Base-by-base conservation (phyloP, 352 stramenopile genomes). In the Phytophthora citrophthora region DNA sequence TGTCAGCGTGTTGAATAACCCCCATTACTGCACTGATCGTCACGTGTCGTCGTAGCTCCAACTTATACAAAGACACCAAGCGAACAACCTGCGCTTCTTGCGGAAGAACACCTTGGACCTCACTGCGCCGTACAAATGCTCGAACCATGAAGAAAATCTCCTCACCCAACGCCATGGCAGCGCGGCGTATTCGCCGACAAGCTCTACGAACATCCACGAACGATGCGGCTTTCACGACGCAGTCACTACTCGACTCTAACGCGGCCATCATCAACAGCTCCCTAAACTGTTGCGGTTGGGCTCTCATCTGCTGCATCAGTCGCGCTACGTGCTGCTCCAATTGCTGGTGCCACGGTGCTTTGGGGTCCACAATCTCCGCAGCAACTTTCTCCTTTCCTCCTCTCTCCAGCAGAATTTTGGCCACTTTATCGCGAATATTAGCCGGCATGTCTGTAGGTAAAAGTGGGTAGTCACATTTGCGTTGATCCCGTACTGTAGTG, bases 21-120 rank as follows among this genome's bases (percentile, higher is more conserved):
- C 85, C 68, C 3, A 82, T 54, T 9, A 91, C 60, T 7, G 63
- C 54, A 12, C 79, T 72, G n/a, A 80, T 68, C 3, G 79, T 91
- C 8, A 91, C 68, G 20, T 91, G 77, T 0, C 80, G 64, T 2
- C 79, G 69, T 34, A 91, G 52, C 38, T 91, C 79, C 15, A 88
- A 40, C 23, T 86, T 88, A 58, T 86, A 91, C 51, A 89, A 49
- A 2, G 82, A 89, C 8, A 74, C 64, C 4, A 91, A 71, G 0
- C 82, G 77, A 23, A 89, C 64, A 3, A 63, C 39, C 38, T 89
- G 85, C 2, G 79, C 68, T 10, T 79, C 61, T 20, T 69, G 65
- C 8, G 71, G 70, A 12, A 90, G 66, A 13, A 85, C 68, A 3
- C 79, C 77, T 24, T 69, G 68, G 6, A 50, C 36, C 15, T 88